Conservation (phyloP, 176 grass and related monocot genomes). For the Dactylis glomerata region DNA sequence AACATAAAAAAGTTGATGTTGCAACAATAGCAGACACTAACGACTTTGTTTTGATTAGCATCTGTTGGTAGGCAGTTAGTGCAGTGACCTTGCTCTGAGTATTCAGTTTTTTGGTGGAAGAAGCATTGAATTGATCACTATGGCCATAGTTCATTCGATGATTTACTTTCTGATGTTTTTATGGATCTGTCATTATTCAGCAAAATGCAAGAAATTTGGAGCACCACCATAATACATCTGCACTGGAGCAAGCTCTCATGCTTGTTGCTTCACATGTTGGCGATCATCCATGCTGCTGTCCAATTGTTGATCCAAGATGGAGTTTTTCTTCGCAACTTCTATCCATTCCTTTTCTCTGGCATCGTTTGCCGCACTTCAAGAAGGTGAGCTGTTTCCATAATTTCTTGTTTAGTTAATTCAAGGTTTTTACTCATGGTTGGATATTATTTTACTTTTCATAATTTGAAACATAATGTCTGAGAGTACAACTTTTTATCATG, state of each 20-base stretch:
- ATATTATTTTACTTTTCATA: neutral
- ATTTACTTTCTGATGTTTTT: slow-evolving; percentile 11
- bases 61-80: slow-evolving; percentile 16
- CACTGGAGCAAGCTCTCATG: slow-evolving; percentile 68
- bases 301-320: slow-evolving; percentile 59
- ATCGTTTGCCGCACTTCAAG: slow-evolving; percentile 78
- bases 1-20: neutral
- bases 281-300: slow-evolving; percentile 51
- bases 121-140: neutral
- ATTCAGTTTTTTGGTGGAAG: slow-evolving; percentile 15
- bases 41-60: neutral
- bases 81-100: neutral
- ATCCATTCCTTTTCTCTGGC: slow-evolving; percentile 92
- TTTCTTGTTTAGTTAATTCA: neutral
- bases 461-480: neutral
- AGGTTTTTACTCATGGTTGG: neutral
- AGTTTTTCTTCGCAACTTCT: slow-evolving; percentile 86
- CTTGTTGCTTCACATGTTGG: slow-evolving; percentile 81
- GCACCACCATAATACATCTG: slow-evolving; percentile 39
- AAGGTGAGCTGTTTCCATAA: slow-evolving; percentile 52
- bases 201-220: slow-evolving; percentile 40
- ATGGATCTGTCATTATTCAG: slow-evolving; percentile 49
- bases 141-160: neutral
- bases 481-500: slow-evolving; percentile 10
- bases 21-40: neutral